Evolutionary conservation across 2,329 filamentous ascomycete genomes (phyloP).

Genomic region (Sarocladiaceae sp.): DNA sequence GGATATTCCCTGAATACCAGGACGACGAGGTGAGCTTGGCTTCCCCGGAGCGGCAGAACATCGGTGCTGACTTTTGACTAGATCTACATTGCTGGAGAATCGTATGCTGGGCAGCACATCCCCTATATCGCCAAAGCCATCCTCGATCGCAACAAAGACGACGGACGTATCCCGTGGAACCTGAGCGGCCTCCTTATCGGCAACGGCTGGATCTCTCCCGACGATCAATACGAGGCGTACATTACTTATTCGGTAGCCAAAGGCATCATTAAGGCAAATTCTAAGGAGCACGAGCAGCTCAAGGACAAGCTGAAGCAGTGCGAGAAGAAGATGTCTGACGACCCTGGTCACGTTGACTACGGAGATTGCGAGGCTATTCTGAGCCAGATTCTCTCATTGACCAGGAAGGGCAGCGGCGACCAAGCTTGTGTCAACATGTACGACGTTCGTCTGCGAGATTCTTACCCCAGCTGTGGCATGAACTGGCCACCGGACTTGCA

Average conservation of each 20-base stretch:
- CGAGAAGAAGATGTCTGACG: conserved; percentile 48
- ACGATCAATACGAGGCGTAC: conserved; percentile 85
- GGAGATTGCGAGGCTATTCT: conserved; percentile 70
- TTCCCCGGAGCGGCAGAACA: background rate
- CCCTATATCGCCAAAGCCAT: conserved; percentile 94
- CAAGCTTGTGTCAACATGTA: conserved; percentile 89
- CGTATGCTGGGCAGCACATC: conserved; percentile 93
- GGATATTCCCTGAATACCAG: conserved; percentile 84
- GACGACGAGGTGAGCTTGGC: conserved; percentile 76
- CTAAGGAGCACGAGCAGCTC: conserved; percentile 55
- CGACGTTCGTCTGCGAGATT: conserved; percentile 79
- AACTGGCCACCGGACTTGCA: conserved; percentile 90
- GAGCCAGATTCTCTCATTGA: conserved; percentile 62
- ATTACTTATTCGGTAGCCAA: conserved; percentile 74
- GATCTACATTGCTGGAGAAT: conserved; percentile 94
- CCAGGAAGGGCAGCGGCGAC: conserved; percentile 46
- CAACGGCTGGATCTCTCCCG: conserved; percentile 93
- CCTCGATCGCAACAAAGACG: conserved; percentile 73
- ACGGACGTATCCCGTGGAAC: conserved; percentile 53
- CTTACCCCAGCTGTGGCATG: conserved; percentile 84
- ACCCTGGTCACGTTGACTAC: conserved; percentile 54
- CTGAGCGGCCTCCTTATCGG: conserved; percentile 85
- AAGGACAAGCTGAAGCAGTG: conserved; percentile 67
- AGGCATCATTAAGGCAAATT: conserved; percentile 63
- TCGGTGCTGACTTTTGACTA: conserved; percentile 29